Evolutionary conservation across 2,329 filamentous ascomycete genomes (phyloP).

Genomic region (Trichoderma gracile): DNA sequence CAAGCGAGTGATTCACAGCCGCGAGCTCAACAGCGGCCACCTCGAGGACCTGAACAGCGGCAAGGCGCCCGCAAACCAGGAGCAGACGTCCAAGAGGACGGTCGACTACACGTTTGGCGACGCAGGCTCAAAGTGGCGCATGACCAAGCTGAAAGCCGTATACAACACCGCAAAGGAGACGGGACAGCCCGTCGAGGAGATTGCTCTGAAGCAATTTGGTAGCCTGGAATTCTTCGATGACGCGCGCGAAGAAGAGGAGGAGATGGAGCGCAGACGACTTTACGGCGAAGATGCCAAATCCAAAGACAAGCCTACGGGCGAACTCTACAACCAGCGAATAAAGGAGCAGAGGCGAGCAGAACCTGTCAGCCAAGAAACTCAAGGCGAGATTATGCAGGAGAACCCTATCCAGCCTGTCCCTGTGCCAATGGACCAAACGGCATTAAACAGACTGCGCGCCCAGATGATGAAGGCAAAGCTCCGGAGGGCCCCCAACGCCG

Average conservation of each 20-base stretch:
- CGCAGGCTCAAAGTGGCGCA: constrained; percentile 86
- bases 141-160: constrained; percentile 89
- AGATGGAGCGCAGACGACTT: constrained; percentile 76
- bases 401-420: constrained; percentile 39
- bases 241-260: constrained; percentile 87
- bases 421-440: constrained; percentile 68
- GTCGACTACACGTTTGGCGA: constrained; percentile 88
- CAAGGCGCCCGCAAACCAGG: constrained; percentile 31
- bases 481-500: constrained; percentile 71
- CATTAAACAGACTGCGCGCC: constrained; percentile 85
- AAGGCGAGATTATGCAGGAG: constrained; percentile 61
- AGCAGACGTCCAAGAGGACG: constrained; percentile 49
- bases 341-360: constrained; percentile 49
- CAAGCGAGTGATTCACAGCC: constrained; percentile 71
- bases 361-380: constrained; percentile 39
- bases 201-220: constrained; percentile 81
- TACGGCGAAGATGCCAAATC: constrained; percentile 85
- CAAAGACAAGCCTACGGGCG: constrained; percentile 84
- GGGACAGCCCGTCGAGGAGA: constrained; percentile 71
- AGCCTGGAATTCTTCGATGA: constrained; percentile 84
- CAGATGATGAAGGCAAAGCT: constrained; percentile 96
- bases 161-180: constrained; percentile 77
- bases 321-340: constrained; percentile 78
- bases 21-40: constrained; percentile 71
- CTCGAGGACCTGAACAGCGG: constrained; percentile 62